Evolutionary conservation across 2,329 filamentous ascomycete species (phyloP).

Genomic region (Talaromyces albobiverticillius): DNA sequence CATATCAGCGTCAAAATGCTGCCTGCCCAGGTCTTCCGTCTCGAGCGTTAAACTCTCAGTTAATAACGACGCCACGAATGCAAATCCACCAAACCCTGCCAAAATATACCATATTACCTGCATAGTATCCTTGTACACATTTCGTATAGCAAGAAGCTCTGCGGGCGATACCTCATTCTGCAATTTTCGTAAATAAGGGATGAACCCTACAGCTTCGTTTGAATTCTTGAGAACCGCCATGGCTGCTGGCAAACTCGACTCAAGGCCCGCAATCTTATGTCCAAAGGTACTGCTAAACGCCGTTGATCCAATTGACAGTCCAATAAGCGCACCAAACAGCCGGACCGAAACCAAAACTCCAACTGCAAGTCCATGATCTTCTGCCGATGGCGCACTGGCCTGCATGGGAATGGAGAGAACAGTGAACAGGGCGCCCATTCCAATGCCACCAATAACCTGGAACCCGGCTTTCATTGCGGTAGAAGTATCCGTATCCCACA

Average conservation of each 20-base stretch:
- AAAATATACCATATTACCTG: constrained; percentile 3
- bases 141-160: neutral
- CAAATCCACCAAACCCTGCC: neutral
- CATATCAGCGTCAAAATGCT: neutral
- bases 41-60: neutral
- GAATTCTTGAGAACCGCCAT: neutral
- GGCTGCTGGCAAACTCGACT: neutral
- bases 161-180: neutral
- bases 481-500: constrained; percentile 45
- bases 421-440: constrained; percentile 11
- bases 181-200: neutral
- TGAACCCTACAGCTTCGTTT: constrained; percentile 4
- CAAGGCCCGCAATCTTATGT: neutral
- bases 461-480: neutral
- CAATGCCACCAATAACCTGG: constrained; percentile 14
- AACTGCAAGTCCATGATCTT: constrained; percentile 10
- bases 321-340: constrained; percentile 5
- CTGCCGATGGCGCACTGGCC: neutral
- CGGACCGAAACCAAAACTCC: constrained; percentile 21
- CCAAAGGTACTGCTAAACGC: constrained; percentile 20
- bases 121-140: neutral
- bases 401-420: constrained; percentile 8
- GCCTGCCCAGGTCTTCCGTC: neutral
- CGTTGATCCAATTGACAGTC: constrained; percentile 4
- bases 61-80: neutral